Evolutionary conservation across 495 filamentous ascomycete species (phyloP).

Genomic region (Friedmanniomyces simplex): DNA sequence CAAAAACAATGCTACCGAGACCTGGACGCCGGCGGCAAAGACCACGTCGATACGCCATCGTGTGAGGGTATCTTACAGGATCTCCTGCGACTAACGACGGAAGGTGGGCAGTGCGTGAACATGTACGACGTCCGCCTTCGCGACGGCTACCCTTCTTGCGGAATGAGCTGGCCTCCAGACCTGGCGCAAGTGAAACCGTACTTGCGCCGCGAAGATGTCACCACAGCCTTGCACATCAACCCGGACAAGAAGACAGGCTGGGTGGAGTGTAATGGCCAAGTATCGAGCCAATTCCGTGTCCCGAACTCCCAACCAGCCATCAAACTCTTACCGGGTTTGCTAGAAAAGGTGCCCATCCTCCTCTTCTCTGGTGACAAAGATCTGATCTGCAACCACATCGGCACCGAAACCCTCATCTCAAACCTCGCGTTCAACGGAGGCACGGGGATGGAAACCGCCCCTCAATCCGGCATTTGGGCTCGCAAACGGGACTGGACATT

Average conservation of each 20-base stretch:
- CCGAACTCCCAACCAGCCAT: slow-evolving; percentile 60
- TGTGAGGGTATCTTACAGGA: slow-evolving; percentile 68
- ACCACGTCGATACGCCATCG: slow-evolving; percentile 51
- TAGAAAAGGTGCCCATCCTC: slow-evolving; percentile 63
- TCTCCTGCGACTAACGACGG: slow-evolving; percentile 46
- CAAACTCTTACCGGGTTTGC: slow-evolving; percentile 62
- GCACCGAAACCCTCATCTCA: slow-evolving; percentile 82
- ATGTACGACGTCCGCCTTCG: slow-evolving; percentile 88
- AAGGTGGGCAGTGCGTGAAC: slow-evolving; percentile 58
- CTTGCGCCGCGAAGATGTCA: slow-evolving; percentile 70
- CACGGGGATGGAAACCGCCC: slow-evolving; percentile 79
- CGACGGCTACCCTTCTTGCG: slow-evolving; percentile 66
- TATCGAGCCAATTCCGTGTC: slow-evolving; percentile 57
- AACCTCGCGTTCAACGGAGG: slow-evolving; percentile 87
- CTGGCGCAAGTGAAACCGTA: slow-evolving; percentile 67
- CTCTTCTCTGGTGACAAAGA: slow-evolving; percentile 93
- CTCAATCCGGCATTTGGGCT: slow-evolving; percentile 65
- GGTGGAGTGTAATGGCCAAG: slow-evolving; percentile 80
- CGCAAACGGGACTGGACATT: slow-evolving; percentile 89
- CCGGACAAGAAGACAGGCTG: slow-evolving; percentile 73
- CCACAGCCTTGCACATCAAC: slow-evolving; percentile 70
- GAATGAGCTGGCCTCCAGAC: slow-evolving; percentile 95
- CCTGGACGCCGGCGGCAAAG: slow-evolving; percentile 44
- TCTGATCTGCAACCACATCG: slow-evolving; percentile 93
- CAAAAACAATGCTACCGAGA: slow-evolving; percentile 53